Conservation (phyloP, 495 filamentous ascomycete species). For the Hypoxylon subgilvum region DNA sequence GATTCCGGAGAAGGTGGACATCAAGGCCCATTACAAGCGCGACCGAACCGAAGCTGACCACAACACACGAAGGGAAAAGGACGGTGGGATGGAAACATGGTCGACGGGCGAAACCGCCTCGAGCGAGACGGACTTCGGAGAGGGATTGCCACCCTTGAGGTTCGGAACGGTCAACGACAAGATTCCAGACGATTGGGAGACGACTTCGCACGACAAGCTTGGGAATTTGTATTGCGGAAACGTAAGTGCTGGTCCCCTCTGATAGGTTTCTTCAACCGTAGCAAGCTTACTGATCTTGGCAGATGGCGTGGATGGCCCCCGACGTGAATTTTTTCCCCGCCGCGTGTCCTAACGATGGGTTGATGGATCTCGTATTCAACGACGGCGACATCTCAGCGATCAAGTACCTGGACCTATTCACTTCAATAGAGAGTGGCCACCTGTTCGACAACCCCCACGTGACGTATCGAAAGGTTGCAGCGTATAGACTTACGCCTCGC, state of each 20-base stretch:
- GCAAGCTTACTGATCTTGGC: not conserved
- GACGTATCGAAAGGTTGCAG: conserved; percentile 77
- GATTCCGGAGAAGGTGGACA: conserved; percentile 73
- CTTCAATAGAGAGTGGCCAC: conserved; percentile 69
- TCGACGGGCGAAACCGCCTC: conserved; percentile 19
- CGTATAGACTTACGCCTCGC: conserved; percentile 81
- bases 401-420: conserved; percentile 68
- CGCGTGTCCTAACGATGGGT: conserved; percentile 81
- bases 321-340: conserved; percentile 88
- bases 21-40: conserved; percentile 73
- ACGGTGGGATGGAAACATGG: conserved; percentile 7
- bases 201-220: conserved; percentile 72
- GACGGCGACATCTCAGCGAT: conserved; percentile 72
- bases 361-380: conserved; percentile 82
- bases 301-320: conserved; percentile 90
- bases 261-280: no score
- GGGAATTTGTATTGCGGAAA: conserved; percentile 96
- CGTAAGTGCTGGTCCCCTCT: conserved; percentile 44
- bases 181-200: conserved; percentile 75
- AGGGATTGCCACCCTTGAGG: conserved; percentile 71
- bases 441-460: conserved; percentile 83
- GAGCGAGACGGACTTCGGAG: conserved; percentile 31
- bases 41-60: conserved; percentile 45
- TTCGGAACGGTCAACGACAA: conserved; percentile 81
- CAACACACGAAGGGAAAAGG: conserved; percentile 18